A percentile compares a stretch with the other conserved stretches of the same genome.
phyloP scores from a whole-genome alignment of 148 eudicot species.

The Agrostemma githago region DNA sequence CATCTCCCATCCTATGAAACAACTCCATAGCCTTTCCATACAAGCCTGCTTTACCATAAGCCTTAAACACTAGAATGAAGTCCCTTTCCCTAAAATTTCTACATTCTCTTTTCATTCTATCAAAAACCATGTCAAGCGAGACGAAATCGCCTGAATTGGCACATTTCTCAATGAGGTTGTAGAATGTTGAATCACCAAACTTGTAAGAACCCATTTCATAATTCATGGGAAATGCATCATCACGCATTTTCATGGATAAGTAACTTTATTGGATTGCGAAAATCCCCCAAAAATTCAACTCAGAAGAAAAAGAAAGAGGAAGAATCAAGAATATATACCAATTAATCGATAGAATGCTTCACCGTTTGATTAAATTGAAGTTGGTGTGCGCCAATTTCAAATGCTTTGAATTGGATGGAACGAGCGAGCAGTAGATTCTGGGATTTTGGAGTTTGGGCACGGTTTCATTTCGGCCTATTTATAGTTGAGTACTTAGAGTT shows the following conservation, averaged over 20 bases:
- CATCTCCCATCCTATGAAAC: constrained; percentile 66
- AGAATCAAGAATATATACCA: neutral
- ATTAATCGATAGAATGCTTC: no score
- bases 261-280: constrained; percentile 1
- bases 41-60: constrained; percentile 55
- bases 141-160: constrained; percentile 55
- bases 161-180: constrained; percentile 51
- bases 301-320: neutral
- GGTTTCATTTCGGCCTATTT: no score
- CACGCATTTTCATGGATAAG: constrained; percentile 1
- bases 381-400: no score
- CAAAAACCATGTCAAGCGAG: constrained; percentile 52
- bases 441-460: no score
- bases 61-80: constrained; percentile 59
- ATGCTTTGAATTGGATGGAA: no score
- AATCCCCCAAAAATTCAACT: constrained; percentile 16
- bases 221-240: constrained; percentile 26
- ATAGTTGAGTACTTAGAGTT: no score
- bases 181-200: constrained; percentile 71
- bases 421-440: no score
- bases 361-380: no score
- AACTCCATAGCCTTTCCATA: constrained; percentile 52
- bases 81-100: constrained; percentile 57
- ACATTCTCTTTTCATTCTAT: constrained; percentile 60
- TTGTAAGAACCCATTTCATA: constrained; percentile 55